Base-by-base conservation (phyloP, 805 yeast genomes). In the Metschnikowia colocasiae region DNA sequence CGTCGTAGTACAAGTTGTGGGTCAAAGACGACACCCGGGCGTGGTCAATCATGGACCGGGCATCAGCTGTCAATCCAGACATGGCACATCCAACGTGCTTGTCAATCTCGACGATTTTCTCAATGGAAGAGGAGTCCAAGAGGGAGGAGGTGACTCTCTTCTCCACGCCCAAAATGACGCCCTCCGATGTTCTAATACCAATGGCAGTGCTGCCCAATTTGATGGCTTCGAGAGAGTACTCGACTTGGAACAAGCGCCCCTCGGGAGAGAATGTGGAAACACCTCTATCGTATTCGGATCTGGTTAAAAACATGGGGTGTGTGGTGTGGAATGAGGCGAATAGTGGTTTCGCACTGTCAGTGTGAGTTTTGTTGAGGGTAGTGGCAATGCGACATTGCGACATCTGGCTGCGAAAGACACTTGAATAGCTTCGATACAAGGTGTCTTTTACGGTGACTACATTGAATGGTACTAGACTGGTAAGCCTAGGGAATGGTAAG, bases 201-300 rank as follows among this genome's bases (percentile, higher is more conserved):
- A 94, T 91, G 51, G 99, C 99, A 1, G 99, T 94, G 37, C 97
- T 89, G n/a, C 96, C 96, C 71, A 85, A 76, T 63, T 94, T 94
- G 68, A 94, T 94, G 40, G 99, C 99, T 68, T 94, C 99, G 48
- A 94, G 73, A 8, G 99, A 94, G 67, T 94, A 94, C 67, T 94
- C 99, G 37, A 94, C 99, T 71, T 94, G 99, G 73, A 94, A 94
- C 52, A 94, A 74, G 64, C 99, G 86, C 22, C 99, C 99, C 67
- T 95, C 99, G 22, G 99, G 99, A 1, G 98, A 91, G 68, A 95
- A 94, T 7, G 99, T 95, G 62, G 95, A 86, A 42, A 94, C 99
- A 54, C 99, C 99, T 68, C 99, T 86, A 66, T 94, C 99, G 68
- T 94, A 94, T 76, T 94, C 99, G 72, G 96, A 87, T 83, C 99